Evolutionary conservation across 208 protist species (phyloP).

Genomic region (Leishmania gerbilli): DNA sequence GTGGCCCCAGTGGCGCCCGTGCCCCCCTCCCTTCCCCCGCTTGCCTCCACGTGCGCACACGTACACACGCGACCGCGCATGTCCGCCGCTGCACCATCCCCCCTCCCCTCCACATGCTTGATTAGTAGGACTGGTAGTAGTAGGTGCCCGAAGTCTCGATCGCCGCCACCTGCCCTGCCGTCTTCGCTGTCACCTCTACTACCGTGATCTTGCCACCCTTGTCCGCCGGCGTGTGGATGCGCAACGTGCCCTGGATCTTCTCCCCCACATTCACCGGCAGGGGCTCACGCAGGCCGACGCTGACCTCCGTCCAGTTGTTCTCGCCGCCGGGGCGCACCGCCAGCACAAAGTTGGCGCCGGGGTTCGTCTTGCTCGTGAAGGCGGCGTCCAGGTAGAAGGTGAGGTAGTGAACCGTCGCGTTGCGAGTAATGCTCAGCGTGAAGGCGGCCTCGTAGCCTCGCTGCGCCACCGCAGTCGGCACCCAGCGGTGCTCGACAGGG

Average conservation of each 20-base stretch:
- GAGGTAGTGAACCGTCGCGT: constrained; percentile 84
- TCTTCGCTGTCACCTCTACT: constrained; percentile 70
- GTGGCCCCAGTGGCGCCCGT: background rate
- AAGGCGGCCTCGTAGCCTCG: constrained; percentile 64
- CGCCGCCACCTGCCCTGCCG: constrained; percentile 58
- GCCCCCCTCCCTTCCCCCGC: too few relatives aligned
- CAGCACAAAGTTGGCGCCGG: constrained; percentile 88
- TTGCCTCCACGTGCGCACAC: too few relatives aligned
- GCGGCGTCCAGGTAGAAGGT: constrained; percentile 85
- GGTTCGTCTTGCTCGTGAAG: constrained; percentile 72
- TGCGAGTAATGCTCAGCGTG: constrained; percentile 43
- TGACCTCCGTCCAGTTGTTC: constrained; percentile 87
- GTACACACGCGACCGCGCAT: too few relatives aligned
- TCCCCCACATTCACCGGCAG: constrained; percentile 78
- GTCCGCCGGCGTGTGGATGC: constrained; percentile 44
- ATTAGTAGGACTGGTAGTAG: constrained; percentile 71
- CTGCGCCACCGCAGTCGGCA: constrained; percentile 43
- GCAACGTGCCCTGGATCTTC: constrained; percentile 59
- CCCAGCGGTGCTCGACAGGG: constrained; percentile 48
- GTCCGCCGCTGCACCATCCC: background rate
- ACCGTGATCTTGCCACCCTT: constrained; percentile 56
- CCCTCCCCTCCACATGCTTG: background rate
- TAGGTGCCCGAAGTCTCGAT: constrained; percentile 70
- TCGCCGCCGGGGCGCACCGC: constrained; percentile 73
- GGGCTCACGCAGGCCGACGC: constrained; percentile 62